These are phyloP conservation scores for Lepidium africanum DNA, from an alignment of 345 rosid species.

Conservation along the genomic window DNA sequence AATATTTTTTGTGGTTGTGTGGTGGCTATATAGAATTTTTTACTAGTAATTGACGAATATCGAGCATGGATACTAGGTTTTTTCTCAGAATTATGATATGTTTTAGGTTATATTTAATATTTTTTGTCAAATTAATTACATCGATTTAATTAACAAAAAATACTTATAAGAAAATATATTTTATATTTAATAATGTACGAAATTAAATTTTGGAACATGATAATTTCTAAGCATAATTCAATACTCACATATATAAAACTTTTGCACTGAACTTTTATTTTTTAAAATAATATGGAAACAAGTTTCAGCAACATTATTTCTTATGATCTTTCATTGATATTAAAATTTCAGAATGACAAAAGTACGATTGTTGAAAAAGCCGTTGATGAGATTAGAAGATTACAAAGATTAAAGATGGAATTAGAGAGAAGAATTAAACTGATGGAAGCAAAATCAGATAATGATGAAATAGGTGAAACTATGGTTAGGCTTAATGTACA, in stretches of 20 bases:
- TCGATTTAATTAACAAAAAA: too few species aligned
- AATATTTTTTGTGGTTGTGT: too few species aligned
- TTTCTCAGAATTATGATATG: too few species aligned
- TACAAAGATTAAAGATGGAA: conserved; percentile 32
- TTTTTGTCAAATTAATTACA: too few species aligned
- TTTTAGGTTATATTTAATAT: too few species aligned
- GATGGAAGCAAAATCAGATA: conserved; percentile 19
- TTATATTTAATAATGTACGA: too few species aligned
- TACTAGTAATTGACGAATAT: too few species aligned
- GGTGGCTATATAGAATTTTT: too few species aligned
- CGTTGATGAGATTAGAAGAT: conserved; percentile 31
- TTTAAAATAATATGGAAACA: not conserved
- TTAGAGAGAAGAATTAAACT: conserved; percentile 33
- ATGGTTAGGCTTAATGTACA: conserved; percentile 34
- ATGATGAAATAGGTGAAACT: conserved; percentile 9
- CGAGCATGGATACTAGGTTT: too few species aligned
- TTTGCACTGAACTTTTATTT: not conserved
- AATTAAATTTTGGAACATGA: too few species aligned
- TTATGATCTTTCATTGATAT: not conserved
- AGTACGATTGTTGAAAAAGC: conserved; percentile 44
- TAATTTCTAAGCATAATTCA: not conserved
- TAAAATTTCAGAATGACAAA: conserved; percentile 46
- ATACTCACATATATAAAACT: not conserved
- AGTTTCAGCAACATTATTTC: not conserved
- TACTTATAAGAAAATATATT: too few species aligned